Percentiles rank a stretch among this genome's conserved stretches.
Evolutionary conservation across 2,329 filamentous ascomycete genomes (phyloP).

Genomic region (Rutstroemia sp.): DNA sequence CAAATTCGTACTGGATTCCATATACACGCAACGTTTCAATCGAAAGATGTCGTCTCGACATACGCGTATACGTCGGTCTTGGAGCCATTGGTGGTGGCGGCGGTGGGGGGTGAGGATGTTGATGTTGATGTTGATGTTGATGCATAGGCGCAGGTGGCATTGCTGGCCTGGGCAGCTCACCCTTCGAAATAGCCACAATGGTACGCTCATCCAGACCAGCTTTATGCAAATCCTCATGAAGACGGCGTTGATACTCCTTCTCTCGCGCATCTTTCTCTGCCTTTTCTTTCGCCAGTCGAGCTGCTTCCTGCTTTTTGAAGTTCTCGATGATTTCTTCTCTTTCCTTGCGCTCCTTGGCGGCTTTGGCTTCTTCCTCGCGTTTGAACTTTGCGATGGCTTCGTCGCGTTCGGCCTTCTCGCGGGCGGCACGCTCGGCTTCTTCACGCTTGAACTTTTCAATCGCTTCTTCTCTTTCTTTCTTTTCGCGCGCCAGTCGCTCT

Average conservation of each 20-base stretch:
- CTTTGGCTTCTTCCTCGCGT: conserved; percentile 30
- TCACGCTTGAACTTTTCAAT: conserved; percentile 36
- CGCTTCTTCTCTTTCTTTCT: conserved; percentile 41
- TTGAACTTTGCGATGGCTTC: neutral
- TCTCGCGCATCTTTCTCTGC: conserved; percentile 40
- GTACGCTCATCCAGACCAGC: conserved; percentile 52
- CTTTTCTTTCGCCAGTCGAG: conserved; percentile 38
- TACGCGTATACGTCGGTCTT: conserved; percentile 54
- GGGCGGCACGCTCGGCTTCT: conserved; percentile 21
- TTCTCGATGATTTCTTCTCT: conserved; percentile 34
- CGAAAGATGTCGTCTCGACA: conserved; percentile 54
- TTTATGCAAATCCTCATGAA: conserved; percentile 51
- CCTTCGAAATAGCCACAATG: conserved; percentile 51
- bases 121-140: neutral
- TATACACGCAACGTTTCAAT: conserved; percentile 52
- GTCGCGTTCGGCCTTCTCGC: conserved; percentile 11
- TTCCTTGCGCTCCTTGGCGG: conserved; percentile 26
- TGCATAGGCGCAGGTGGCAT: neutral
- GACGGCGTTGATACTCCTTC: conserved; percentile 36
- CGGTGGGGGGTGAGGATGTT: neutral
- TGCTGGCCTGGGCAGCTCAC: conserved; percentile 26
- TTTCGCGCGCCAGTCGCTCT: conserved; percentile 37
- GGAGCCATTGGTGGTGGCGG: conserved; percentile 12
- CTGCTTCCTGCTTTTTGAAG: conserved; percentile 31
- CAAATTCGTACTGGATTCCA: conserved; percentile 50